Percentiles rank a stretch among this genome's conserved stretches.
These are phyloP conservation scores for Mortierella sp. DNA, from an alignment of 371 early-diverging fungal species.

Conservation along the genomic window DNA sequence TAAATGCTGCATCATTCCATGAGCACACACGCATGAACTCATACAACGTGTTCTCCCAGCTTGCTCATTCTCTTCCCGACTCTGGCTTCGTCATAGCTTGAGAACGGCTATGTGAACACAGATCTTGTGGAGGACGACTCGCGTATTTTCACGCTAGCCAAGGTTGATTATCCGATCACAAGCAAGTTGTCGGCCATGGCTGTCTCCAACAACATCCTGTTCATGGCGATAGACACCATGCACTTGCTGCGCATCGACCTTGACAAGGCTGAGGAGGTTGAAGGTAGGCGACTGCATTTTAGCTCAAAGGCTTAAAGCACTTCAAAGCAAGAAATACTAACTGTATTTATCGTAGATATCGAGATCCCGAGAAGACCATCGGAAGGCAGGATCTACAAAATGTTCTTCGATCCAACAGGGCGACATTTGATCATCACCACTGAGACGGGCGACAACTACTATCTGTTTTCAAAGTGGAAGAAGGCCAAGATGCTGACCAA, in stretches of 20 bases:
- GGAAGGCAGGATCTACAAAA: slow-evolving; percentile 70
- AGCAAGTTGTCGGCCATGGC: slow-evolving; percentile 72
- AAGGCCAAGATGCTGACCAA: slow-evolving; percentile 74
- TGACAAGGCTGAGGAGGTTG: slow-evolving; percentile 72
- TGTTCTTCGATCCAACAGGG: slow-evolving; percentile 89
- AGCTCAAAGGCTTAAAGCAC: no score
- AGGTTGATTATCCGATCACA: slow-evolving; percentile 84
- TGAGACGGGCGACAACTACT: slow-evolving; percentile 87
- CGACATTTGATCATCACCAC: slow-evolving; percentile 88
- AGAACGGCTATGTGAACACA: slow-evolving; percentile 64
- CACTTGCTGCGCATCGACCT: slow-evolving; percentile 83
- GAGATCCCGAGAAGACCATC: slow-evolving; percentile 75
- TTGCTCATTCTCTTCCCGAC: background rate
- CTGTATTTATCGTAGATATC: slow-evolving; percentile 65
- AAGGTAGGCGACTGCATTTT: slow-evolving; percentile 54
- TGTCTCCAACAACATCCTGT: slow-evolving; percentile 84
- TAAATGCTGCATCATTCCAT: slow-evolving; percentile 1
- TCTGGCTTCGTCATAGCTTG: slow-evolving; percentile 52
- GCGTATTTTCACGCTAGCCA: slow-evolving; percentile 80
- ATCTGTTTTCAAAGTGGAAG: slow-evolving; percentile 82
- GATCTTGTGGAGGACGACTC: slow-evolving; percentile 61
- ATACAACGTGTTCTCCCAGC: no score
- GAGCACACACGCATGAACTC: background rate
- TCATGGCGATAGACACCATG: slow-evolving; percentile 73
- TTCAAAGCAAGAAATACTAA: background rate